Conservation (phyloP, 441 rosid species). For the Eruca vesicaria region DNA sequence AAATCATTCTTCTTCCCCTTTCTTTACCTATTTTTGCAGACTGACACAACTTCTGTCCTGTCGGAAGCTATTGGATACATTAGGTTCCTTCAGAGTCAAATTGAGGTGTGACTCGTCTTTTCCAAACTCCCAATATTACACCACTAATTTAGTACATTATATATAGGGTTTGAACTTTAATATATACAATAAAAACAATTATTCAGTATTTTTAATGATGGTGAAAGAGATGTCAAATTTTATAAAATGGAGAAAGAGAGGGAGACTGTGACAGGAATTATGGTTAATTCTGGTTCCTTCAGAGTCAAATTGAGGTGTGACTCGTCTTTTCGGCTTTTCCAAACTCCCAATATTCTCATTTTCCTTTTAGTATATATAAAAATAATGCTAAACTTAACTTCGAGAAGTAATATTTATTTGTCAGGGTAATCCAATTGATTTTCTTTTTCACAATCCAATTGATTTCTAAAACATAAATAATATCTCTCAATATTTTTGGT, state of each 20-base stretch:
- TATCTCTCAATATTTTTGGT: neutral
- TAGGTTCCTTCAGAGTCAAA: constrained; percentile 98
- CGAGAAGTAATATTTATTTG: neutral
- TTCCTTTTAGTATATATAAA: neutral
- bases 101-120: constrained; percentile 77
- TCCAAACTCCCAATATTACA: constrained; percentile 17
- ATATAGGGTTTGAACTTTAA: neutral
- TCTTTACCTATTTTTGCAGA: constrained; percentile 63
- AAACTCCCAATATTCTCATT: constrained; percentile 19
- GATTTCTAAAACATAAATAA: neutral
- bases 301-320: too few relatives aligned
- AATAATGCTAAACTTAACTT: constrained; percentile 6
- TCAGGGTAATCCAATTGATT: too few relatives aligned
- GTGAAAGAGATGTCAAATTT: neutral
- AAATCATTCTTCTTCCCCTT: constrained; percentile 56
- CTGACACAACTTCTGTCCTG: constrained; percentile 99
- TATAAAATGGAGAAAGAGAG: too few relatives aligned
- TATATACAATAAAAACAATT: neutral
- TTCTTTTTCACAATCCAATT: too few relatives aligned
- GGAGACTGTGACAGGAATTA: too few relatives aligned
- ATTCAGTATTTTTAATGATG: neutral
- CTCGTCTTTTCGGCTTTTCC: too few relatives aligned
- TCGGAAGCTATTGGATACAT: constrained; percentile 97
- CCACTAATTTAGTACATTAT: neutral
- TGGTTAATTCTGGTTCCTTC: too few relatives aligned